A percentile compares a stretch with the other conserved stretches of the same genome.
Evolutionary conservation across 805 yeast genomes (phyloP).

Genomic region (Debaryomyces prosopidis): DNA sequence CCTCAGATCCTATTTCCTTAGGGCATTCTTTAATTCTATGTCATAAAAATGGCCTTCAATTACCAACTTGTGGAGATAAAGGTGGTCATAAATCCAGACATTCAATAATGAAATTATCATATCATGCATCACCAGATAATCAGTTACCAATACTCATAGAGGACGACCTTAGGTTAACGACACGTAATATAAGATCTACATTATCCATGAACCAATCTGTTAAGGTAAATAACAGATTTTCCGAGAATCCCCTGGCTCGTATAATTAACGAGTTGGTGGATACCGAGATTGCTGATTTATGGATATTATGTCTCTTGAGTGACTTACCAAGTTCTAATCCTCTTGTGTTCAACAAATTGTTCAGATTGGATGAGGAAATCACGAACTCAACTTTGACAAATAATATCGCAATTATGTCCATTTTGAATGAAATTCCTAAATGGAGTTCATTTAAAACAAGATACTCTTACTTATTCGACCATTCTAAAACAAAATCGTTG

Average conservation of each 20-base stretch:
- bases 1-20: constrained; percentile 62
- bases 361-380: constrained; percentile 12
- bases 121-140: constrained; percentile 49
- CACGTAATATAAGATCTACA: constrained; percentile 28
- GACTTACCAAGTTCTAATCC: constrained; percentile 13
- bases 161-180: constrained; percentile 27
- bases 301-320: constrained; percentile 33
- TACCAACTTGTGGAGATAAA: constrained; percentile 33
- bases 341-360: constrained; percentile 7
- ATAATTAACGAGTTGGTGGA: constrained; percentile 47
- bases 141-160: constrained; percentile 60
- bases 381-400: not conserved
- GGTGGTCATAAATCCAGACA: constrained; percentile 18
- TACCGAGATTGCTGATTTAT: constrained; percentile 50
- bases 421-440: constrained; percentile 18
- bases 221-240: not conserved
- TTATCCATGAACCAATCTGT: constrained; percentile 7
- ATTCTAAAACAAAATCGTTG: not conserved
- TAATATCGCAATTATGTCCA: constrained; percentile 11
- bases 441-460: constrained; percentile 30
- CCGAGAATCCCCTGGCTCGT: constrained; percentile 10
- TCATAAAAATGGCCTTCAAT: constrained; percentile 39
- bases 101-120: constrained; percentile 46
- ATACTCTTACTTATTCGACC: constrained; percentile 25
- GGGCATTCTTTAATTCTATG: constrained; percentile 48